A percentile compares a stretch with the other conserved stretches of the same genome.
Evolutionary conservation across 2,329 filamentous ascomycete species (phyloP).

Genomic region (Trichothecium sympodiale): DNA sequence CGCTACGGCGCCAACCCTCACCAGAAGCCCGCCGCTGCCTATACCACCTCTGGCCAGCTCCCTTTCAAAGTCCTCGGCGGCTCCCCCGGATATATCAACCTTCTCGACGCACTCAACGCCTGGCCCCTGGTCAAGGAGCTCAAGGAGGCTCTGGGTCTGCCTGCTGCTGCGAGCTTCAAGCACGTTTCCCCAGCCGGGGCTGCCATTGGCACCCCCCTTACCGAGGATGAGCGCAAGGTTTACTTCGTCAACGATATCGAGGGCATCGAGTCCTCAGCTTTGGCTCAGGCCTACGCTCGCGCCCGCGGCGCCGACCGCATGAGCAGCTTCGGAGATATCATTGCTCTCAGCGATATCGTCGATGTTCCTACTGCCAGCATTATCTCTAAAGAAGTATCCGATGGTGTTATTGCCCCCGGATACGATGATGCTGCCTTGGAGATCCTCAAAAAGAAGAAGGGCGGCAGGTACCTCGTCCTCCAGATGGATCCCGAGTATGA

Average conservation of each 20-base stretch:
- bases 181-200: conserved; percentile 96
- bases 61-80: conserved; percentile 94
- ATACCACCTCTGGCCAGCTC: conserved; percentile 57
- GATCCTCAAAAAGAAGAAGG: conserved; percentile 96
- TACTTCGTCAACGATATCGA: conserved; percentile 97
- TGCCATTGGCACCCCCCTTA: conserved; percentile 82
- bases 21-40: conserved; percentile 91
- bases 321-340: conserved; percentile 96
- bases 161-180: conserved; percentile 96
- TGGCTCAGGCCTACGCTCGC: conserved; percentile 92
- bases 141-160: conserved; percentile 73
- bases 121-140: conserved; percentile 97
- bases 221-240: conserved; percentile 81
- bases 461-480: conserved; percentile 88
- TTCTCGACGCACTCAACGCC: conserved; percentile 90
- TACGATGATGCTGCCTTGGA: conserved; percentile 79
- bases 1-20: conserved; percentile 97
- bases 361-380: conserved; percentile 93
- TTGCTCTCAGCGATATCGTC: conserved; percentile 82
- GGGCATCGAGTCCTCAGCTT: conserved; percentile 71
- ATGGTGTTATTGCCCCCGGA: conserved; percentile 86
- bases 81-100: conserved; percentile 91
- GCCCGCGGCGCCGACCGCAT: conserved; percentile 94
- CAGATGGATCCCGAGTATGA: conserved; percentile 86
- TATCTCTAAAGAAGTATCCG: conserved; percentile 94